Evolutionary conservation across 352 stramenopile genomes (phyloP).

Genomic region (Pseudoperonospora humuli): DNA sequence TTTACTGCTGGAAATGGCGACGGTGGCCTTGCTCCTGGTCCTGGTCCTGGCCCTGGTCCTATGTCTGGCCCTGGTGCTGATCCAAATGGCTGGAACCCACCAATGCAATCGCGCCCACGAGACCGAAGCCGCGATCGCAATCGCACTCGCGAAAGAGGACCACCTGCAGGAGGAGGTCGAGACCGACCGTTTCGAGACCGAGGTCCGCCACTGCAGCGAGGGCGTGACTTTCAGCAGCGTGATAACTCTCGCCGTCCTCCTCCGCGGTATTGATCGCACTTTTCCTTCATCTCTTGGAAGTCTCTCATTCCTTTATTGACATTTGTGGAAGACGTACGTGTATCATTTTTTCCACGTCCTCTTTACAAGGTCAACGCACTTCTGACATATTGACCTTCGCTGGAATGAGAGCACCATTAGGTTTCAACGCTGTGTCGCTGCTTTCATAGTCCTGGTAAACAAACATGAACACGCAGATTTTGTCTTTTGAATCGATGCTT

Average conservation of each 20-base stretch:
- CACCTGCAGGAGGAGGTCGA: conserved; percentile 16
- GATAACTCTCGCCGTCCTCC: conserved; percentile 27
- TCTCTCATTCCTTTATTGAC: conserved; percentile 2
- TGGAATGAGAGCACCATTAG: conserved; percentile 1
- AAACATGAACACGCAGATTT: conserved; percentile 19
- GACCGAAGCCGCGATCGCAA: conserved; percentile 44
- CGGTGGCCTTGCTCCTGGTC: conserved; percentile 11
- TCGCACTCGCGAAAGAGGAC: conserved; percentile 29
- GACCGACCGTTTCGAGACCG: conserved; percentile 28
- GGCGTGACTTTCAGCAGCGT: conserved; percentile 22
- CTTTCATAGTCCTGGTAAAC: conserved; percentile 20
- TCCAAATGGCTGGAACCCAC: conserved; percentile 20
- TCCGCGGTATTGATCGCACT: conserved; percentile 21
- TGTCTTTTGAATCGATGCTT: conserved; percentile 6
- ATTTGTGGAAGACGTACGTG: background rate
- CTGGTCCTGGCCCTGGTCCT: too few species aligned
- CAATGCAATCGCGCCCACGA: conserved; percentile 22
- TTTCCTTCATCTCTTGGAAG: conserved; percentile 6
- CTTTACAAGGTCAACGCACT: too few species aligned
- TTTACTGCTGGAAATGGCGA: conserved; percentile 12
- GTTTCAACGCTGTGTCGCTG: conserved; percentile 1
- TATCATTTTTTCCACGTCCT: too few species aligned
- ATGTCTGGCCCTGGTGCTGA: conserved; percentile 19
- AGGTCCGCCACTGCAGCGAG: conserved; percentile 22
- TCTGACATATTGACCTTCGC: conserved; percentile 6